A percentile compares a stretch with the other conserved stretches of the same genome.
phyloP scores from a whole-genome alignment of 257 asterid genomes.

The Eucommia ulmoides region DNA sequence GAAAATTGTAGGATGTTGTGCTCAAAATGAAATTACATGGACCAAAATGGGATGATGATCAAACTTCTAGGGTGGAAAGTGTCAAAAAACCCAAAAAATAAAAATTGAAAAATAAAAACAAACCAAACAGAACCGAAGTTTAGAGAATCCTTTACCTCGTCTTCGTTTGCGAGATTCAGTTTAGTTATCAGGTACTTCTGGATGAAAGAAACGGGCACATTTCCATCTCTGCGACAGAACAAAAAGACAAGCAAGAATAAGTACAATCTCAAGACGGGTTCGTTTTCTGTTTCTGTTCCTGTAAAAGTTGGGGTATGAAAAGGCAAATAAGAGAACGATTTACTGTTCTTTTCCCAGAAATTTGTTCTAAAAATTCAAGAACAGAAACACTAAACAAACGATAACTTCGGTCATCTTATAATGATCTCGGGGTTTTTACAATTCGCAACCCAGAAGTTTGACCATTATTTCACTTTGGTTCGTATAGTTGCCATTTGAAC shows the following conservation, averaged over 20 bases:
- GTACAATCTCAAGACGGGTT: neutral
- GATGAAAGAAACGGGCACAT: slow-evolving; percentile 58
- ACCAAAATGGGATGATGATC: too few relatives aligned
- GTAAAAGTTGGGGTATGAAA: neutral
- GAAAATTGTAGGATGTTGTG: too few relatives aligned
- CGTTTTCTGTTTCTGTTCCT: too few relatives aligned
- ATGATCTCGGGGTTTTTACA: slow-evolving; percentile 92
- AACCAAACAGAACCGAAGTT: too few relatives aligned
- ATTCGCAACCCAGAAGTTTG: too few relatives aligned
- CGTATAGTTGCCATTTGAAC: too few relatives aligned
- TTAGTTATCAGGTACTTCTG: slow-evolving; percentile 80
- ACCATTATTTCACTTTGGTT: too few relatives aligned
- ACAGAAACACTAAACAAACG: slow-evolving; percentile 34
- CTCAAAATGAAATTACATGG: too few relatives aligned
- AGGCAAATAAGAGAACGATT: neutral
- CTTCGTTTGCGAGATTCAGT: slow-evolving; percentile 61
- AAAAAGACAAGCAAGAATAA: slow-evolving; percentile 1
- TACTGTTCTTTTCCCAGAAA: neutral
- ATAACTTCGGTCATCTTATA: slow-evolving; percentile 69
- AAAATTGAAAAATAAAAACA: too few relatives aligned
- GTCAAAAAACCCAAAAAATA: too few relatives aligned
- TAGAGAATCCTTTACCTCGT: slow-evolving; percentile 70
- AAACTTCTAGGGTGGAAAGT: too few relatives aligned
- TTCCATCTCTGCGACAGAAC: slow-evolving; percentile 59
- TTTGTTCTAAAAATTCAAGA: neutral